phyloP scores from a whole-genome alignment of 2,329 filamentous ascomycete genomes.

The Colletotrichum sp. region DNA sequence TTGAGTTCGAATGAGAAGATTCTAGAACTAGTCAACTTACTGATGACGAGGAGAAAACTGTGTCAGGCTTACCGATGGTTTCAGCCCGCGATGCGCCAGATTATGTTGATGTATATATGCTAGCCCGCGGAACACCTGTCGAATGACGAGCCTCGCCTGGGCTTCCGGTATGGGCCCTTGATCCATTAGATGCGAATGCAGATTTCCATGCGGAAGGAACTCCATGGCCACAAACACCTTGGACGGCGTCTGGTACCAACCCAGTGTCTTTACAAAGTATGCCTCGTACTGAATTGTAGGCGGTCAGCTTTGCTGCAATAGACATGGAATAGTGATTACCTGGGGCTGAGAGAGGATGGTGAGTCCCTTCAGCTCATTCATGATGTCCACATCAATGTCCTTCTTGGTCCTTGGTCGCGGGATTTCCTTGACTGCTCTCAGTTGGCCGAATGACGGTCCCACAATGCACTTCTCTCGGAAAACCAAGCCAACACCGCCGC shows the following conservation, averaged over 20 bases:
- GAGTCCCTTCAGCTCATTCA: neutral
- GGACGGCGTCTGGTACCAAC: neutral
- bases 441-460: neutral
- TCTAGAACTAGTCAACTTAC: neutral
- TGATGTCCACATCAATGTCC: neutral
- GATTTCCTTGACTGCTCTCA: neutral
- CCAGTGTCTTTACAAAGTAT: neutral
- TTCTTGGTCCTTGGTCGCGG: neutral
- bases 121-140: neutral
- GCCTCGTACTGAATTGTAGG: neutral
- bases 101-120: neutral
- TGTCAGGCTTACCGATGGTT: neutral
- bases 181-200: neutral
- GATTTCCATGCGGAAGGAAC: neutral
- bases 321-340: neutral
- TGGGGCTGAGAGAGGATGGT: neutral
- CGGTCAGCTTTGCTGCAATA: neutral
- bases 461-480: neutral
- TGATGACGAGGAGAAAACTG: neutral
- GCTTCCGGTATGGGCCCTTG: neutral
- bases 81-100: neutral
- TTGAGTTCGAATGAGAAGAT: neutral
- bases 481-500: neutral
- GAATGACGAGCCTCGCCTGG: neutral
- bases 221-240: conserved; percentile 1